Conservation (phyloP, 495 filamentous ascomycete species). For the Neurospora sp. region DNA sequence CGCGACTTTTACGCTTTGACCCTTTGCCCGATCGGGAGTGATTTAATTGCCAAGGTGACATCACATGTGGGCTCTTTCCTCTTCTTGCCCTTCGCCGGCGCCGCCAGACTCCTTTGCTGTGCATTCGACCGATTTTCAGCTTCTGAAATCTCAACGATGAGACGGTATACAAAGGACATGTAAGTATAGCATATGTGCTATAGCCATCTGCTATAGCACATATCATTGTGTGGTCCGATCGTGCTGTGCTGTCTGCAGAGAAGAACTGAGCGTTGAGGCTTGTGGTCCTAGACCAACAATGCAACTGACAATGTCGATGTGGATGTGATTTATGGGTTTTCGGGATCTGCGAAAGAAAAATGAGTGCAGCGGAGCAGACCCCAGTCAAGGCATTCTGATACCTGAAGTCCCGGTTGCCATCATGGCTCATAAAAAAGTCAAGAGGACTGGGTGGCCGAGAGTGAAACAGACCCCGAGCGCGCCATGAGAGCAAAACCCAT, state of each 20-base stretch:
- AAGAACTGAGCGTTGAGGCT: not conserved
- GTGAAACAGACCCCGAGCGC: not conserved
- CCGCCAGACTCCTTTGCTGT: not conserved
- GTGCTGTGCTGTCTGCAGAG: not conserved
- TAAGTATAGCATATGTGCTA: not conserved
- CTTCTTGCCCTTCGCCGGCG: not conserved
- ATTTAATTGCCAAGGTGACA: not conserved
- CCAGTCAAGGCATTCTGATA: not conserved
- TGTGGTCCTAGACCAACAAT: not conserved
- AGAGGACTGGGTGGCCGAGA: not conserved
- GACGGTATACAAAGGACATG: not conserved
- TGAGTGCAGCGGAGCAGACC: not conserved
- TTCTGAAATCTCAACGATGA: not conserved
- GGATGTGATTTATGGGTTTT: not conserved
- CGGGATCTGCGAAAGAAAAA: not conserved
- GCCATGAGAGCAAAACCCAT: not conserved
- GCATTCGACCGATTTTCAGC: not conserved
- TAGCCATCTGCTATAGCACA: not conserved
- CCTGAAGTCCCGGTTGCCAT: not conserved
- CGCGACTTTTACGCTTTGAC: constrained; percentile 16
- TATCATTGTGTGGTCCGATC: not conserved
- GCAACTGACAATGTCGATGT: not conserved
- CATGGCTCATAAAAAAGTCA: not conserved
- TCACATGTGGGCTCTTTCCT: not conserved
- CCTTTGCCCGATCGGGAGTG: not conserved